These are phyloP conservation scores for Sarocladiaceae sp. DNA, from an alignment of 2,329 filamentous ascomycete species.

Conservation along the genomic window DNA sequence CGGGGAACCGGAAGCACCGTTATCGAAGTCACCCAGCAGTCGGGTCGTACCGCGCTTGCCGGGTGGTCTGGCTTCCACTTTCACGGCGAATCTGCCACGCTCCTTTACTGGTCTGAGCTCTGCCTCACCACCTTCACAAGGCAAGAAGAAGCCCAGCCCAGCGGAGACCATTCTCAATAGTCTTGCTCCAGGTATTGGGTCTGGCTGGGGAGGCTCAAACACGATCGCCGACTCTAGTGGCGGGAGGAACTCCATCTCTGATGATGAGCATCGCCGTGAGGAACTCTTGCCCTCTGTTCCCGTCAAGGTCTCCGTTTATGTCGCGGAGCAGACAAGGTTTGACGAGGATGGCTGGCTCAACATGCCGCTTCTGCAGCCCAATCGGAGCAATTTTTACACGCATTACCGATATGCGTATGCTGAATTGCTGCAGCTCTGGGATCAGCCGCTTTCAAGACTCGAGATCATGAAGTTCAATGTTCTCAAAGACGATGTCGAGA, in stretches of 20 bases:
- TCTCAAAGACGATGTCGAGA: slow-evolving; percentile 41
- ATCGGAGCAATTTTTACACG: slow-evolving; percentile 42
- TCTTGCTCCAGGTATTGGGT: slow-evolving; percentile 39
- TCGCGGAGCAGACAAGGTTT: slow-evolving; percentile 59
- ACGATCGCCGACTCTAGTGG: slow-evolving; percentile 38
- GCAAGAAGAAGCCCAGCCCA: slow-evolving; percentile 52
- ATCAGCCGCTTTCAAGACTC: slow-evolving; percentile 53
- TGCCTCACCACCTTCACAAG: slow-evolving; percentile 37
- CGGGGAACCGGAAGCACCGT: slow-evolving; percentile 38
- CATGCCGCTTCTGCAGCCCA: slow-evolving; percentile 50
- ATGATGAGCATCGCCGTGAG: slow-evolving; percentile 44
- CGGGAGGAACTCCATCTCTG: slow-evolving; percentile 45
- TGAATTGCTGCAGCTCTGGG: slow-evolving; percentile 63
- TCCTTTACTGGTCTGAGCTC: slow-evolving; percentile 31
- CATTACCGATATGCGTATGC: slow-evolving; percentile 60
- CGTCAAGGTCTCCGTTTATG: slow-evolving; percentile 43
- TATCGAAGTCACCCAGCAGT: slow-evolving; percentile 55
- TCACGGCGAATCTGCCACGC: slow-evolving; percentile 50
- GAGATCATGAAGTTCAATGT: slow-evolving; percentile 66
- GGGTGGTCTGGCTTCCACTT: slow-evolving; percentile 47
- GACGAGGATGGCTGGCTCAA: slow-evolving; percentile 63
- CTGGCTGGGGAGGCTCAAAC: slow-evolving; percentile 38
- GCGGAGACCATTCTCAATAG: slow-evolving; percentile 54
- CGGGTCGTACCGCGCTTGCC: slow-evolving; percentile 47
- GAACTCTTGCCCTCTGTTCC: slow-evolving; percentile 42